Percentiles rank a stretch among this genome's conserved stretches.
Evolutionary conservation across 331 rosid species (phyloP).

Genomic region (Quercus phellos): DNA sequence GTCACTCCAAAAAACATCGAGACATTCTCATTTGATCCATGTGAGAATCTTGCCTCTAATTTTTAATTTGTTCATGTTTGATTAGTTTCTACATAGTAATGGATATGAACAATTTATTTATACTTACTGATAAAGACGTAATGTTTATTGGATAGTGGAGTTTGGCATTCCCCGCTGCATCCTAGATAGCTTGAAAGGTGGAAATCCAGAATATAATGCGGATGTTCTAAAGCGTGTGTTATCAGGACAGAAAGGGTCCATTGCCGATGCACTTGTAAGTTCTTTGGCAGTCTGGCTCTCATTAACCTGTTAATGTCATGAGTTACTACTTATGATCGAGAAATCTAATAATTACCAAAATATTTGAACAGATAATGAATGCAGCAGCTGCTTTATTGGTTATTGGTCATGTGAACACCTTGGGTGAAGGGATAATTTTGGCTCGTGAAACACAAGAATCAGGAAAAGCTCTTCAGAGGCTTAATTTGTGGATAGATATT

Average conservation of each 20-base stretch:
- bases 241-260: slow-evolving; percentile 69
- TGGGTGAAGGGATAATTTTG: slow-evolving; percentile 63
- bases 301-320: background rate
- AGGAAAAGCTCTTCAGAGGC: slow-evolving; percentile 78
- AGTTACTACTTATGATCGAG: slow-evolving; percentile 1
- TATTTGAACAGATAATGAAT: slow-evolving; percentile 55
- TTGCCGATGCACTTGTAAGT: slow-evolving; percentile 86
- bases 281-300: background rate
- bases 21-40: slow-evolving; percentile 78
- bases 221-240: slow-evolving; percentile 58
- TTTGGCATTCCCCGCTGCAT: slow-evolving; percentile 81
- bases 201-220: slow-evolving; percentile 67
- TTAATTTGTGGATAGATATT: slow-evolving; percentile 54
- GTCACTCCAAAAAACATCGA: slow-evolving; percentile 70
- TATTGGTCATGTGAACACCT: slow-evolving; percentile 53
- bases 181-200: slow-evolving; percentile 62
- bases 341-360: slow-evolving; percentile 10
- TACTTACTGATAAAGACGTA: slow-evolving; percentile 9
- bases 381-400: slow-evolving; percentile 87
- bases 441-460: slow-evolving; percentile 74
- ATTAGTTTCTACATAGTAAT: background rate
- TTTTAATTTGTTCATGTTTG: slow-evolving; percentile 1
- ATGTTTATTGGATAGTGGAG: slow-evolving; percentile 53
- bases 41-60: slow-evolving; percentile 41
- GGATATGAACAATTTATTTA: background rate